phyloP scores from a whole-genome alignment of 2,329 filamentous ascomycete genomes.

The Aspergillus unguis region DNA sequence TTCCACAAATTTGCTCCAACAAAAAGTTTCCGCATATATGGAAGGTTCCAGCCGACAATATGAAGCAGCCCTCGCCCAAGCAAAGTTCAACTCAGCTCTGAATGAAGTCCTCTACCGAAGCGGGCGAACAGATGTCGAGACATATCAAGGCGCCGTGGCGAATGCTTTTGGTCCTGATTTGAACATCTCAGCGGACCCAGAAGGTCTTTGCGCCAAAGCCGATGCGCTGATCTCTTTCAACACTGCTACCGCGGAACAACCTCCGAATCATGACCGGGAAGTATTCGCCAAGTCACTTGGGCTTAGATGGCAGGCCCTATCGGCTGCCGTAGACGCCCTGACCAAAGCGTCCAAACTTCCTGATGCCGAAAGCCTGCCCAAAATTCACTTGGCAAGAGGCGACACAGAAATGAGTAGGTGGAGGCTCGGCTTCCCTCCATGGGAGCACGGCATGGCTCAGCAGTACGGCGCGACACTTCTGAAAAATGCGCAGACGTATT shows the following conservation, averaged over 20 bases:
- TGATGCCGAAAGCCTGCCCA: slow-evolving; percentile 48
- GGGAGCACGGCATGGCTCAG: slow-evolving; percentile 40
- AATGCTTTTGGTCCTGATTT: slow-evolving; percentile 41
- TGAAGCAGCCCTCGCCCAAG: slow-evolving; percentile 54
- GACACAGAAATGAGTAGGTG: slow-evolving; percentile 56
- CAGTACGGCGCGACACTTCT: slow-evolving; percentile 48
- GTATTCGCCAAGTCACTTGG: slow-evolving; percentile 29
- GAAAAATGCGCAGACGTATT: slow-evolving; percentile 58
- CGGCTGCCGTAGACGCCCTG: slow-evolving; percentile 49
- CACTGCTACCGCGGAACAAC: slow-evolving; percentile 42
- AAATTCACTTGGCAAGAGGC: slow-evolving; percentile 54
- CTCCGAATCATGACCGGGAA: slow-evolving; percentile 27
- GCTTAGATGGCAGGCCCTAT: slow-evolving; percentile 53
- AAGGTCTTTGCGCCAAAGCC: slow-evolving; percentile 53
- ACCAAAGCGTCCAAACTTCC: slow-evolving; percentile 52
- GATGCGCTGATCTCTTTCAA: slow-evolving; percentile 56
- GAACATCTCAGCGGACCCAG: slow-evolving; percentile 44
- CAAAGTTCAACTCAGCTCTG: slow-evolving; percentile 56
- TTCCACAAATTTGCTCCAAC: slow-evolving; percentile 51
- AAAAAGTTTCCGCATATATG: slow-evolving; percentile 54
- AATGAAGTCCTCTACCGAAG: slow-evolving; percentile 57
- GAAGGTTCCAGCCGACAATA: slow-evolving; percentile 44
- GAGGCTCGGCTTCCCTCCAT: slow-evolving; percentile 48
- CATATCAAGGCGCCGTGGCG: slow-evolving; percentile 50
- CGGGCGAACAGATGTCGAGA: slow-evolving; percentile 48